phyloP scores from a whole-genome alignment of 305 asterid species.

The Solanum chacoense region DNA sequence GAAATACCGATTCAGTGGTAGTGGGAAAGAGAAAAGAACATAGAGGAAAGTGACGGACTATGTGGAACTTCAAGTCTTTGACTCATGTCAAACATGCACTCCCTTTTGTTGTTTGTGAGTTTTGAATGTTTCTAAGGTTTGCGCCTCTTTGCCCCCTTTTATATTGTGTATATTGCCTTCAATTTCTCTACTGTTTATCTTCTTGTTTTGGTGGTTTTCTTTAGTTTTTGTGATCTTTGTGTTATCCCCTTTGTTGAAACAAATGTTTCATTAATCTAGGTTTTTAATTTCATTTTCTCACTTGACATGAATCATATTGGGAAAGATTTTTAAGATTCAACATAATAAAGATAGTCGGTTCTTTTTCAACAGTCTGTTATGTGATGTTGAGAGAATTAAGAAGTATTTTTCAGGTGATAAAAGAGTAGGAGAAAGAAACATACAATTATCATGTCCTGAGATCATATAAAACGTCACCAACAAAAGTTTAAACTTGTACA shows the following conservation, averaged over 20 bases:
- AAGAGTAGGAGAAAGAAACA: not conserved
- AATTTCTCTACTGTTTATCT: not conserved
- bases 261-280: not conserved
- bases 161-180: not conserved
- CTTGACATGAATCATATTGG: not conserved
- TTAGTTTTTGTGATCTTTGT: not conserved
- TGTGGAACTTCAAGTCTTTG: not conserved
- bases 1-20: not conserved
- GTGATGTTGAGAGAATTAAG: not conserved
- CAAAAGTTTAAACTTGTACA: not conserved
- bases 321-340: not conserved
- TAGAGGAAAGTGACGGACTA: not conserved
- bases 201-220: not conserved
- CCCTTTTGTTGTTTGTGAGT: not conserved
- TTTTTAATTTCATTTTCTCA: not conserved
- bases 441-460: not conserved
- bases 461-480: not conserved
- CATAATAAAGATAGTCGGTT: not conserved
- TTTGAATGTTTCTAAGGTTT: not conserved
- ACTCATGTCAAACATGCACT: slow-evolving; percentile 9
- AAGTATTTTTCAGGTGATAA: no score
- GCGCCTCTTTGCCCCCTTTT: not conserved
- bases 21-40: slow-evolving; percentile 1
- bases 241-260: not conserved
- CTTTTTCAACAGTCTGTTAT: not conserved